Evolutionary conservation across 768 basidiomycete species (phyloP).

Genomic region (Pisolithus tinctorius): DNA sequence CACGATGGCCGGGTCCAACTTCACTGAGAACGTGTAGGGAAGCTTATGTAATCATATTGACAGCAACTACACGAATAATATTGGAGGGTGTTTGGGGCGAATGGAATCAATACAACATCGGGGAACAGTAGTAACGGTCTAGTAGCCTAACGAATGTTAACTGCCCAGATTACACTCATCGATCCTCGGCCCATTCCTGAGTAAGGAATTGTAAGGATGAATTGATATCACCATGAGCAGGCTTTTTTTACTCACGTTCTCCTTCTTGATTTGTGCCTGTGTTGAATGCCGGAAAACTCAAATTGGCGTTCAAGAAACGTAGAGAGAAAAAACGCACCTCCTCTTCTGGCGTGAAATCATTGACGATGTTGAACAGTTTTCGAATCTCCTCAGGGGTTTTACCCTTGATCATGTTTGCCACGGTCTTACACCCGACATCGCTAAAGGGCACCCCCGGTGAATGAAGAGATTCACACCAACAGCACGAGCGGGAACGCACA

Average conservation of each 20-base stretch:
- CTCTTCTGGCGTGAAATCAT: conserved; percentile 98
- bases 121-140: conserved; percentile 6
- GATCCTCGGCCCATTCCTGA: conserved; percentile 92
- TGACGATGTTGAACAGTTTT: conserved; percentile 95
- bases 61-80: not conserved
- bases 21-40: not conserved
- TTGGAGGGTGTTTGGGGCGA: too few relatives aligned
- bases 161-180: conserved; percentile 39
- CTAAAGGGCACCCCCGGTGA: conserved; percentile 41
- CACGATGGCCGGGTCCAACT: not conserved
- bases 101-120: not conserved
- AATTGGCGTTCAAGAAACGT: conserved; percentile 1
- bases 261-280: conserved; percentile 97
- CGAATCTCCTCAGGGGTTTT: conserved; percentile 99
- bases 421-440: conserved; percentile 97
- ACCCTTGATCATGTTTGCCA: conserved; percentile 99
- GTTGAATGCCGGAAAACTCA: conserved; percentile 4
- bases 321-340: conserved; percentile 52
- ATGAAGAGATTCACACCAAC: not conserved
- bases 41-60: not conserved
- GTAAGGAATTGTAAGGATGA: conserved; percentile 14
- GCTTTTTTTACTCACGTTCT: conserved; percentile 65
- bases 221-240: not conserved
- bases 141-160: conserved; percentile 18
- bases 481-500: conserved; percentile 47